These are phyloP conservation scores for Lepidium aucheri DNA, from an alignment of 345 rosid species.

Conservation along the genomic window DNA sequence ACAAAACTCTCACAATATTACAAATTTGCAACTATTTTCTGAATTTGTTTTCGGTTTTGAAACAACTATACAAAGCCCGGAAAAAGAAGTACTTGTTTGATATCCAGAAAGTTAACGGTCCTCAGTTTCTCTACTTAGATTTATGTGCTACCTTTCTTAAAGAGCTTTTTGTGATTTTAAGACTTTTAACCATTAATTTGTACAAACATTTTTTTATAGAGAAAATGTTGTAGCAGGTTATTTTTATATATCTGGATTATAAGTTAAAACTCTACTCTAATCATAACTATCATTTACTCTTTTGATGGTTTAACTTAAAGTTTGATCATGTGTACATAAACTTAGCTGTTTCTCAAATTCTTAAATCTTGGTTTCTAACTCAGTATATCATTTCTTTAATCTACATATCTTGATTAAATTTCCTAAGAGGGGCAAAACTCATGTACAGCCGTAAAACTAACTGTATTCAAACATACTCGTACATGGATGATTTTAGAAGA, in stretches of 20 bases:
- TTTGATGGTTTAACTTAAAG: neutral
- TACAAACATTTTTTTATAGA: neutral
- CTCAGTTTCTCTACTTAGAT: constrained; percentile 84
- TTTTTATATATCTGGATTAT: constrained; percentile 24
- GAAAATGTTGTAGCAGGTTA: constrained; percentile 12
- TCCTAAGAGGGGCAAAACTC: neutral
- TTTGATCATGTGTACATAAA: constrained; percentile 17
- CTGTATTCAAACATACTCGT: neutral
- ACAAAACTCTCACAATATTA: neutral
- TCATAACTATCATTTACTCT: neutral
- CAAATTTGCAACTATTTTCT: neutral
- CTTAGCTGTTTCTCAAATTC: neutral
- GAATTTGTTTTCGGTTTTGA: neutral
- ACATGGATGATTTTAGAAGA: too few species aligned
- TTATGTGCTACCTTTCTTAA: constrained; percentile 89
- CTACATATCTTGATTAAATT: neutral
- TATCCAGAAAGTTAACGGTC: constrained; percentile 76
- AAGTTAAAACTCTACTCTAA: constrained; percentile 22
- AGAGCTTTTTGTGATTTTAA: constrained; percentile 66
- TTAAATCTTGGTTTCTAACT: neutral
- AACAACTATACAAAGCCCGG: constrained; percentile 82
- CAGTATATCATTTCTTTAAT: neutral
- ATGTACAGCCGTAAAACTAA: neutral
- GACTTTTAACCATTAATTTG: neutral
- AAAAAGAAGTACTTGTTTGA: constrained; percentile 86